Evolutionary conservation across 2,329 filamentous ascomycete species (phyloP).

Genomic region (Sporothrix mexicana): DNA sequence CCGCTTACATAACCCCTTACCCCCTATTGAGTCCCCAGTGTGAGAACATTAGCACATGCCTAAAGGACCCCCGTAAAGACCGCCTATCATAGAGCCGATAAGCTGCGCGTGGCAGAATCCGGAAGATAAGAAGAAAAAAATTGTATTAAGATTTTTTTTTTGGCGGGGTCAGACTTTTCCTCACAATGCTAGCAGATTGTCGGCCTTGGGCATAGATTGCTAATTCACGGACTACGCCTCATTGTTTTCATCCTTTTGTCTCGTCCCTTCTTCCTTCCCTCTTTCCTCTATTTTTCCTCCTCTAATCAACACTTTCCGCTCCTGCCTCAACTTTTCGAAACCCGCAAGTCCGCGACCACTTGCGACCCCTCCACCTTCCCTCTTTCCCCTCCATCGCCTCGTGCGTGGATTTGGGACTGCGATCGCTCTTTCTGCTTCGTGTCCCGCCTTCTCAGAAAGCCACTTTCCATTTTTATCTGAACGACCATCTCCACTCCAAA

Average conservation of each 20-base stretch:
- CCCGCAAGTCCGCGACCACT: conserved; percentile 24
- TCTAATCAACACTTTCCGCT: neutral
- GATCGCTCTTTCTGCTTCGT: conserved; percentile 15
- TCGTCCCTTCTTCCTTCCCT: neutral
- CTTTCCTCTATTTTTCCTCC: neutral
- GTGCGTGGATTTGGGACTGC: conserved; percentile 25
- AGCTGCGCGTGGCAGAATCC: conserved; percentile 31
- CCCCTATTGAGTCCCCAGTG: neutral
- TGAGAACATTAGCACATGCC: conserved; percentile 17
- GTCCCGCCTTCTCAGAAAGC: neutral
- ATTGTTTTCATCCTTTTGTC: neutral
- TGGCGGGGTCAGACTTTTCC: conserved; percentile 32
- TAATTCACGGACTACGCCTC: conserved; percentile 18
- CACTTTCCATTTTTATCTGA: conserved; percentile 11
- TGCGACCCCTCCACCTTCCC: conserved; percentile 9
- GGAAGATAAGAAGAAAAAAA: conserved; percentile 33
- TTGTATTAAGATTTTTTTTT: conserved; percentile 16
- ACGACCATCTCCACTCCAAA: conserved; percentile 26
- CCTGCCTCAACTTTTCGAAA: neutral
- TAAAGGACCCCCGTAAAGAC: neutral
- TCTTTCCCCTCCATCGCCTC: conserved; percentile 25
- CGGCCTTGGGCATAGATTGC: neutral
- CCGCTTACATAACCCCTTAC: conserved; percentile 22
- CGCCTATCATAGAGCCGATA: conserved; percentile 30
- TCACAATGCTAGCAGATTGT: conserved; percentile 7